Percentiles rank a stretch among this genome's conserved stretches.
These are phyloP conservation scores for Penicillium rolfsii DNA, from an alignment of 2,329 filamentous ascomycete species.

Conservation along the genomic window DNA sequence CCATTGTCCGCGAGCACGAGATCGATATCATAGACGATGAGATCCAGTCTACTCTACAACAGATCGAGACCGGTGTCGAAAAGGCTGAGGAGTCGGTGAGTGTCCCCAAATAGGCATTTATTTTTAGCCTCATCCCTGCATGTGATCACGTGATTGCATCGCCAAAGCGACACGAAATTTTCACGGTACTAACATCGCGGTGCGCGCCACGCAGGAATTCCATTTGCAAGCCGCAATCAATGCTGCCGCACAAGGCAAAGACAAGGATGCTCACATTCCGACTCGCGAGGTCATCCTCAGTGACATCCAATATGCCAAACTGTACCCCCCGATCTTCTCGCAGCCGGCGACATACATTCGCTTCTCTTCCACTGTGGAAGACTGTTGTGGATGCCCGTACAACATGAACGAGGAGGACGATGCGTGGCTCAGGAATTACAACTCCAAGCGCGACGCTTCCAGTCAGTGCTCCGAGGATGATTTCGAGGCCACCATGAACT, in stretches of 20 bases:
- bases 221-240: slow-evolving; percentile 87
- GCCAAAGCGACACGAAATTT: slow-evolving; percentile 40
- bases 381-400: slow-evolving; percentile 87
- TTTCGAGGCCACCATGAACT: slow-evolving; percentile 92
- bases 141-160: slow-evolving; percentile 45
- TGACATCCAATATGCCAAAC: slow-evolving; percentile 79
- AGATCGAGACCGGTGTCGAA: slow-evolving; percentile 94
- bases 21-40: slow-evolving; percentile 89
- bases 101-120: slow-evolving; percentile 47
- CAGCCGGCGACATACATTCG: slow-evolving; percentile 93
- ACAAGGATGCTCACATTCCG: slow-evolving; percentile 67
- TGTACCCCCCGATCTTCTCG: slow-evolving; percentile 78
- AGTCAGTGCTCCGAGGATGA: slow-evolving; percentile 80
- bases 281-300: slow-evolving; percentile 67
- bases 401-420: slow-evolving; percentile 93
- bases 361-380: slow-evolving; percentile 97
- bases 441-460: slow-evolving; percentile 69
- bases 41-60: slow-evolving; percentile 76
- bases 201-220: slow-evolving; percentile 69
- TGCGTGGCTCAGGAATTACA: slow-evolving; percentile 79
- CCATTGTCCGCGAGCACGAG: slow-evolving; percentile 85
- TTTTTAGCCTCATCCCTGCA: slow-evolving; percentile 39
- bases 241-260: slow-evolving; percentile 63
- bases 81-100: slow-evolving; percentile 96
- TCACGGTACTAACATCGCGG: slow-evolving; percentile 29